A percentile compares a stretch with the other conserved stretches of the same genome.
Conservation (phyloP, 805 yeast species). For the Yarrowia porcina region DNA sequence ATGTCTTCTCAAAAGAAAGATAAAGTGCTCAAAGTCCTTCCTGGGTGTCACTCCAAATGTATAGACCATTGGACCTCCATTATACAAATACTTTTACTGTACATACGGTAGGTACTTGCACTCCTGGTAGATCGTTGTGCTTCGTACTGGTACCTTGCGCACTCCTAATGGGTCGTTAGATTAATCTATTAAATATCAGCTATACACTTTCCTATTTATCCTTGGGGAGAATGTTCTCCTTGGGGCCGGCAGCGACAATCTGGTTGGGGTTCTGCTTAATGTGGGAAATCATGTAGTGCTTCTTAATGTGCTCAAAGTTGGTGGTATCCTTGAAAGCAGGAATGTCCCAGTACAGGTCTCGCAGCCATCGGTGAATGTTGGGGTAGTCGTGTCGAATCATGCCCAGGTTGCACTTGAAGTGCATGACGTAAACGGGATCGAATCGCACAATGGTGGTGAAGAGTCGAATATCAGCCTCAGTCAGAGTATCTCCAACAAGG, state of each 20-base stretch:
- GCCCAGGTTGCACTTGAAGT: constrained; percentile 86
- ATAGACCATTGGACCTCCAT: too few relatives aligned
- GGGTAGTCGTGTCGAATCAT: constrained; percentile 81
- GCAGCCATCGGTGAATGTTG: constrained; percentile 70
- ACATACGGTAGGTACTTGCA: too few relatives aligned
- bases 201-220: too few relatives aligned
- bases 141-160: too few relatives aligned
- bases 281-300: constrained; percentile 87
- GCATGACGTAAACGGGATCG: constrained; percentile 91
- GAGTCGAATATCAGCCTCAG: constrained; percentile 88
- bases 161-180: too few relatives aligned
- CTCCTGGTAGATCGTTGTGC: too few relatives aligned
- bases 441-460: constrained; percentile 86
- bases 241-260: constrained; percentile 86
- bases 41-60: too few relatives aligned
- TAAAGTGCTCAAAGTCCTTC: too few relatives aligned
- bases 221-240: constrained; percentile 64
- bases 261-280: constrained; percentile 72
- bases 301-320: constrained; percentile 83
- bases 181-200: too few relatives aligned
- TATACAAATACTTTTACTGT: too few relatives aligned
- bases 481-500: constrained; percentile 61
- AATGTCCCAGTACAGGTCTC: constrained; percentile 75
- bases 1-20: too few relatives aligned
- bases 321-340: constrained; percentile 76